Evolutionary conservation across 2,329 filamentous ascomycete species (phyloP).

Genomic region (Spiromastix sp.): DNA sequence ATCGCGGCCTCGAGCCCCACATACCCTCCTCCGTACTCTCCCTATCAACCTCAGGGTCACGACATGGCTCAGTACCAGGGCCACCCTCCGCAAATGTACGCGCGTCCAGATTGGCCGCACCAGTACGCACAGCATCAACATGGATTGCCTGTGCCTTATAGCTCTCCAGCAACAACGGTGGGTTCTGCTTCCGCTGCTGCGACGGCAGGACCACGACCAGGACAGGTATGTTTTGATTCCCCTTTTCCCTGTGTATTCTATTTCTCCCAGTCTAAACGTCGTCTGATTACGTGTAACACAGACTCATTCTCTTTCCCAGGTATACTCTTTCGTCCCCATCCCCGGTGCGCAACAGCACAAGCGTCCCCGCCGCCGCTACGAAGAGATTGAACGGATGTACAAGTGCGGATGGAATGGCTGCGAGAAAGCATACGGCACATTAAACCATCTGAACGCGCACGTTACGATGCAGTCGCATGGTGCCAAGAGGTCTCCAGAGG

Average conservation of each 20-base stretch:
- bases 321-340: conserved; percentile 96
- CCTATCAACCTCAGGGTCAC: conserved; percentile 71
- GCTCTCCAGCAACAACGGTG: conserved; percentile 46
- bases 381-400: conserved; percentile 99
- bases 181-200: conserved; percentile 50
- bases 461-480: conserved; percentile 99
- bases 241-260: background rate
- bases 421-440: conserved; percentile 94
- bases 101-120: conserved; percentile 37
- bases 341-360: conserved; percentile 97
- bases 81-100: conserved; percentile 38
- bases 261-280: conserved; percentile 11
- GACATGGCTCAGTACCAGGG: conserved; percentile 67
- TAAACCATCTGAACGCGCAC: conserved; percentile 96
- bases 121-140: conserved; percentile 37
- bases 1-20: conserved; percentile 89
- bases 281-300: conserved; percentile 26
- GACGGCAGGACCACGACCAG: conserved; percentile 50
- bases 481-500: conserved; percentile 89
- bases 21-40: conserved; percentile 78
- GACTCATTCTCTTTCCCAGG: conserved; percentile 53
- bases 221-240: conserved; percentile 45
- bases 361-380: conserved; percentile 81
- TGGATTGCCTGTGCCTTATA: conserved; percentile 39
- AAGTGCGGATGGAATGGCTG: conserved; percentile 98